phyloP scores from a whole-genome alignment of 805 yeast species.

The Pichia gijzeniarum region DNA sequence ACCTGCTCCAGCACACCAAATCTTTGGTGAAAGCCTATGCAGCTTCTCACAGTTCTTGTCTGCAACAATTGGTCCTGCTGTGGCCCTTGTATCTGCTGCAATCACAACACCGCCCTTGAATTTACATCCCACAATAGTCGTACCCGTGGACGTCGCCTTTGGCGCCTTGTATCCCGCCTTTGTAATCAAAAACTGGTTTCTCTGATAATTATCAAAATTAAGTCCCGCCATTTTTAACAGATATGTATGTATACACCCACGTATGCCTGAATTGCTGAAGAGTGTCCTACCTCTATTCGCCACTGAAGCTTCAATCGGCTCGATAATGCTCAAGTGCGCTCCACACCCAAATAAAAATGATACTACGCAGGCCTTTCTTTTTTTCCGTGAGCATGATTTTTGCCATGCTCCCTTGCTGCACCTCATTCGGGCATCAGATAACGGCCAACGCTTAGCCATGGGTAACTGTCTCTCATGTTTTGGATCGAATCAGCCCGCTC shows the following conservation, averaged over 20 bases:
- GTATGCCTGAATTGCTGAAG: too few relatives aligned
- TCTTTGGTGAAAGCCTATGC: slow-evolving; percentile 81
- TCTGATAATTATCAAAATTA: slow-evolving; percentile 87
- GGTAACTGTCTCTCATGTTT: slow-evolving; percentile 32
- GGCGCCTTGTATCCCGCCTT: slow-evolving; percentile 69
- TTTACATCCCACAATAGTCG: slow-evolving; percentile 97
- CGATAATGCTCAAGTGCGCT: too few relatives aligned
- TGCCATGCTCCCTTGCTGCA: too few relatives aligned
- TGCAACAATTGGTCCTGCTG: slow-evolving; percentile 93
- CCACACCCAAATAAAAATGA: too few relatives aligned
- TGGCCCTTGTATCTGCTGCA: slow-evolving; percentile 98
- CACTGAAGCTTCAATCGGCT: slow-evolving; percentile 2
- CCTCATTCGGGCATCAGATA: too few relatives aligned
- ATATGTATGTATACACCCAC: too few relatives aligned
- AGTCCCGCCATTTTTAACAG: slow-evolving; percentile 86
- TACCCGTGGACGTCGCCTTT: slow-evolving; percentile 94
- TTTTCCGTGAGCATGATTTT: too few relatives aligned
- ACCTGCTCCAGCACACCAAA: slow-evolving; percentile 99
- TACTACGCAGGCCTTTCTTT: too few relatives aligned
- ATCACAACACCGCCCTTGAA: slow-evolving; percentile 92
- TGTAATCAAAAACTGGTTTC: slow-evolving; percentile 69
- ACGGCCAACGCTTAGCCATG: slow-evolving; percentile 21
- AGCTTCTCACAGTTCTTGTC: slow-evolving; percentile 97
- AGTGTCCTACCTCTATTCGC: slow-evolving; percentile 8
- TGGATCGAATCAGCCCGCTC: slow-evolving; percentile 6